Percentiles rank a stretch among this genome's conserved stretches.
These are phyloP conservation scores for Aspergillus spinulosporus DNA, from an alignment of 2,329 filamentous ascomycete species.

Conservation along the genomic window DNA sequence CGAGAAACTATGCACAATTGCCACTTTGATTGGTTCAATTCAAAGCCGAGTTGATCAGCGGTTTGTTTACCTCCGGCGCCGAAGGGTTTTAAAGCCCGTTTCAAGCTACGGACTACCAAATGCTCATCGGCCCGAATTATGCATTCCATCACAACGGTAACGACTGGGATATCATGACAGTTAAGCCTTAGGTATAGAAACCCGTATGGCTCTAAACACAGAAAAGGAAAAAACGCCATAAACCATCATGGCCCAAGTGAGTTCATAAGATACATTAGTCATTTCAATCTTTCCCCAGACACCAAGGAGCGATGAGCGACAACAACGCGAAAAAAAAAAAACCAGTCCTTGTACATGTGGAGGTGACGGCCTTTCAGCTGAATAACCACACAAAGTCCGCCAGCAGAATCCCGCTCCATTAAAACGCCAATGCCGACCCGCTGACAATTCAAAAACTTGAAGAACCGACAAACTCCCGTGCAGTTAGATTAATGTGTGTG, in stretches of 20 bases:
- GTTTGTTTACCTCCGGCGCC: neutral
- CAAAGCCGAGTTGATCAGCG: too few species aligned
- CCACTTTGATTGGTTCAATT: neutral
- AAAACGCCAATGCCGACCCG: constrained; percentile 32
- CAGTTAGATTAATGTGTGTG: neutral
- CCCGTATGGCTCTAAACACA: neutral
- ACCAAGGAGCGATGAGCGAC: neutral
- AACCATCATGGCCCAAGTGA: neutral
- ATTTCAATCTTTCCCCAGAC: constrained; percentile 2
- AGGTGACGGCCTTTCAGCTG: constrained; percentile 20
- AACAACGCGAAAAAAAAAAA: constrained; percentile 5
- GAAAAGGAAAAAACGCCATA: constrained; percentile 1
- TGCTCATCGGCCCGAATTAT: neutral
- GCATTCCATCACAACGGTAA: neutral
- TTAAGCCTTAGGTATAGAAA: neutral
- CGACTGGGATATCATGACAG: constrained; percentile 17
- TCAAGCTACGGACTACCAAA: neutral
- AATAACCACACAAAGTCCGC: constrained; percentile 22
- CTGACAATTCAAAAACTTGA: constrained; percentile 22
- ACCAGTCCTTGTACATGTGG: constrained; percentile 25
- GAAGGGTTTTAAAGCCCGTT: neutral
- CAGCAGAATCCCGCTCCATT: constrained; percentile 22
- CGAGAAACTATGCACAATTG: neutral
- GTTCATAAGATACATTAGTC: constrained; percentile 9
- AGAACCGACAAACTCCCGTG: constrained; percentile 9